Evolutionary conservation across 2,329 filamentous ascomycete genomes (phyloP), one percentile per base, ranked within the genome.

Genomic region (Trichoderma gracile): DNA sequence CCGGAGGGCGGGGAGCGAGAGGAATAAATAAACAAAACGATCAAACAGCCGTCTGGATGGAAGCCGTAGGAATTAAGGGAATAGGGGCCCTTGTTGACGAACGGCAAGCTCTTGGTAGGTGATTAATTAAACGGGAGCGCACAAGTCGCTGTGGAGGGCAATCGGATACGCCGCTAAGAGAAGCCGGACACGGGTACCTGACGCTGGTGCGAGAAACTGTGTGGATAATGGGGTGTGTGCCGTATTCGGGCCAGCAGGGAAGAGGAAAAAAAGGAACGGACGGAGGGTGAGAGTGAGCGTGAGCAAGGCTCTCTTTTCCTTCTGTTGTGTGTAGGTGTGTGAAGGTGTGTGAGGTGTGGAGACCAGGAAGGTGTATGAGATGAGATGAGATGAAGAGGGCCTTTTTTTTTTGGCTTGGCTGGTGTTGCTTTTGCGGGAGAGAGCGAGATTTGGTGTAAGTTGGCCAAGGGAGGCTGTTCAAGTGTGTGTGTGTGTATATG

Each of bases 161-260:
- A 56, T 62, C 63, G 53, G 58, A 49, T 62, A 57, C 40, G 64
- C 64, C 58, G 58, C 60, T 46, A 65, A 49, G 65, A 61, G 50
- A 69, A 30, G 68, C 67, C 66, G 67, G 66, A 56, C 58, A 69
- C 69, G 68, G 67, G 68, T 67, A 69, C 69, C 70, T 71, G 67
- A 65, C 65, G 59, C 65, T 67, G 66, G 66, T 61, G 46, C 61
- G 53, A 59, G 21, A 45, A 46, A 52, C 65, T 43, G 56, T 62
- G 59, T 43, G 58, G 43, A 55, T 62, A 65, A 47, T 67, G 67
- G 66, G 46, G 68, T 65, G 33, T 38, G 33, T 38, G 67, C 64
- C 59, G 63, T 60, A 65, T 65, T 65, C 50, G 57, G 63, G 55
- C 40, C 64, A 58, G 33, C 45, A 40, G 1, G 8, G 30, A 8